Evolutionary conservation across 768 basidiomycete species (phyloP).

Genomic region (Gloeopeniophorella convolvens): DNA sequence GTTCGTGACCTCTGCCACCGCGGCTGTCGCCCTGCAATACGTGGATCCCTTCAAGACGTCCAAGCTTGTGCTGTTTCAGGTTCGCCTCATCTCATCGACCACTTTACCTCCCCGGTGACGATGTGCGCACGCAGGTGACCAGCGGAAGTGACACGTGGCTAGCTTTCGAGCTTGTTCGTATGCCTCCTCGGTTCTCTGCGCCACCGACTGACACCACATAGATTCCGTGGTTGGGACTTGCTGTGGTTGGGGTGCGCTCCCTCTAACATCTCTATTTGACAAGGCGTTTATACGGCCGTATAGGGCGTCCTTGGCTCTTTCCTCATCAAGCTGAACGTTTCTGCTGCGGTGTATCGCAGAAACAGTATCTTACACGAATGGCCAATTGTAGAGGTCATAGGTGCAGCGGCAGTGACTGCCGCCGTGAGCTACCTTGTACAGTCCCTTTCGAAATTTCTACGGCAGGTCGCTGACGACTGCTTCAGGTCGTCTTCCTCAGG

Average conservation of each 20-base stretch:
- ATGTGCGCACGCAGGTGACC: conserved; percentile 38
- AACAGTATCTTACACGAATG: conserved; percentile 50
- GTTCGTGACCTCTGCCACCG: conserved; percentile 86
- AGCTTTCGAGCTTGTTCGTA: conserved; percentile 60
- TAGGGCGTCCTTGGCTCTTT: conserved; percentile 63
- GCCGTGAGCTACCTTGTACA: conserved; percentile 61
- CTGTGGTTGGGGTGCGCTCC: conserved; percentile 50
- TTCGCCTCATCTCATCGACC: conserved; percentile 25
- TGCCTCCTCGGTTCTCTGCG: background rate
- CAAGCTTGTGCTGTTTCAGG: conserved; percentile 77
- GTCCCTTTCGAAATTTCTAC: conserved; percentile 4
- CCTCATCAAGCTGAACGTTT: conserved; percentile 60
- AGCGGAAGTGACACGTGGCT: conserved; percentile 57
- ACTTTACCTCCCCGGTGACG: background rate
- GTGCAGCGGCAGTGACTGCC: conserved; percentile 59
- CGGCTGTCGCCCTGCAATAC: conserved; percentile 77
- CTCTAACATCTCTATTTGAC: background rate
- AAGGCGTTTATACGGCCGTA: conserved; percentile 2
- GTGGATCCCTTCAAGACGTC: conserved; percentile 83
- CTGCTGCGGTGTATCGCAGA: conserved; percentile 53
- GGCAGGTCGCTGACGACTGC: background rate
- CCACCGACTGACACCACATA: conserved; percentile 24
- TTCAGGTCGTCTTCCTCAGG: conserved; percentile 62
- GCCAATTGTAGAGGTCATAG: conserved; percentile 61
- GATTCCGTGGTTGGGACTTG: conserved; percentile 66